Evolutionary conservation across 768 basidiomycete genomes (phyloP).

Genomic region (Tubosaeta sp.): DNA sequence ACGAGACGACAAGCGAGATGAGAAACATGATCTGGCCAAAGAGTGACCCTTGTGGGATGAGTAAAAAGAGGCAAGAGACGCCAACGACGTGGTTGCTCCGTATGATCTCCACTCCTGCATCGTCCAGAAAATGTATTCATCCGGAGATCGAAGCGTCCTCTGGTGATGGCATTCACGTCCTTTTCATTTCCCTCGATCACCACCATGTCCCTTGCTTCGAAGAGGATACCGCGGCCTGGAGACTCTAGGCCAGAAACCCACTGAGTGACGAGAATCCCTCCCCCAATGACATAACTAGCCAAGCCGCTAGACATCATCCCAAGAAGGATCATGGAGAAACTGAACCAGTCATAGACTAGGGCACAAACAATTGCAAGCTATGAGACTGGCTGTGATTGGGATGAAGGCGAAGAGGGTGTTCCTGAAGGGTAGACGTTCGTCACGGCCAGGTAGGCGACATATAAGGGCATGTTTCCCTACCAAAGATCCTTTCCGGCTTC

Average conservation of each 20-base stretch:
- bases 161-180: neutral
- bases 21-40: slow-evolving; percentile 37
- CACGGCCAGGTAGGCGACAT: slow-evolving; percentile 23
- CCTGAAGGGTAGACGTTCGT: neutral
- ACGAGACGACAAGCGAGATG: slow-evolving; percentile 28
- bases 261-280: slow-evolving; percentile 14
- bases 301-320: slow-evolving; percentile 30
- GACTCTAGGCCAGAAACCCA: slow-evolving; percentile 12
- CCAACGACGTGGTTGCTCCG: slow-evolving; percentile 18
- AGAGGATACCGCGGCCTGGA: slow-evolving; percentile 28
- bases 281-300: slow-evolving; percentile 23
- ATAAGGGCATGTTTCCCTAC: slow-evolving; percentile 6
- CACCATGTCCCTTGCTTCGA: neutral
- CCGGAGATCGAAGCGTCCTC: neutral
- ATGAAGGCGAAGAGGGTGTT: slow-evolving; percentile 15
- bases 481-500: neutral
- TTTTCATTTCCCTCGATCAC: neutral
- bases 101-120: neutral
- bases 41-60: slow-evolving; percentile 30
- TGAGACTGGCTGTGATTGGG: slow-evolving; percentile 24
- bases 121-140: neutral
- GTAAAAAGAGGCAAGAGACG: slow-evolving; percentile 29
- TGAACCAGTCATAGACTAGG: slow-evolving; percentile 25
- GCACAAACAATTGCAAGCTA: slow-evolving; percentile 25
- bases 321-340: slow-evolving; percentile 30